Conservation (phyloP, 139 green algal species). For the Eudorina sp. region DNA sequence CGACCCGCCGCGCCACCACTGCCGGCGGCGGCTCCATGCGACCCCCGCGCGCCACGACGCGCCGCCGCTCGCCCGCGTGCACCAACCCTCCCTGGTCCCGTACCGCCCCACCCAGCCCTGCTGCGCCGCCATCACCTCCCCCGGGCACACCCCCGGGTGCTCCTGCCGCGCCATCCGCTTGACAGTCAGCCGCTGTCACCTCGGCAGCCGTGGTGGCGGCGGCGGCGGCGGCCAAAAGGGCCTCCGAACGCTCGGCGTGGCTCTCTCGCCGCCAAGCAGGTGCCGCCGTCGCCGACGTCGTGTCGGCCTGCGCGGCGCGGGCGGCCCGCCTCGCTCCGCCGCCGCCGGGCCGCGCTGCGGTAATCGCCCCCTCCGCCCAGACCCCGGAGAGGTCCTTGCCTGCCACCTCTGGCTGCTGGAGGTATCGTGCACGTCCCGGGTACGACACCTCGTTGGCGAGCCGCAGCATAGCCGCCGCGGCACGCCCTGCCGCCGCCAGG, state of each 20-base stretch:
- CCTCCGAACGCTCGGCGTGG: background rate
- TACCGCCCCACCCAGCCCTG: no score
- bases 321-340: no score
- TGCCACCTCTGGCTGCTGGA: background rate
- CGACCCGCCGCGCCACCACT: no score
- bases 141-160: no score
- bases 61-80: no score
- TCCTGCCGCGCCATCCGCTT: no score
- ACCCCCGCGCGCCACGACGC: no score
- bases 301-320: background rate
- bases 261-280: background rate
- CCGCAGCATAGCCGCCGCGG: background rate
- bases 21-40: no score
- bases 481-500: background rate
- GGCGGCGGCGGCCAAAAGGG: background rate
- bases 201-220: background rate
- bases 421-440: background rate
- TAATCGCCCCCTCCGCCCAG: background rate
- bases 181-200: background rate
- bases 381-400: background rate
- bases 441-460: conserved; percentile 24
- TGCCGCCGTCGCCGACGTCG: background rate
- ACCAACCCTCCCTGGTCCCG: no score
- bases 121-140: no score
- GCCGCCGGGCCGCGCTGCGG: background rate